Evolutionary conservation across 768 basidiomycete genomes (phyloP), one percentile per base, ranked within the genome.

Genomic region (Leccinum fibrillosum): DNA sequence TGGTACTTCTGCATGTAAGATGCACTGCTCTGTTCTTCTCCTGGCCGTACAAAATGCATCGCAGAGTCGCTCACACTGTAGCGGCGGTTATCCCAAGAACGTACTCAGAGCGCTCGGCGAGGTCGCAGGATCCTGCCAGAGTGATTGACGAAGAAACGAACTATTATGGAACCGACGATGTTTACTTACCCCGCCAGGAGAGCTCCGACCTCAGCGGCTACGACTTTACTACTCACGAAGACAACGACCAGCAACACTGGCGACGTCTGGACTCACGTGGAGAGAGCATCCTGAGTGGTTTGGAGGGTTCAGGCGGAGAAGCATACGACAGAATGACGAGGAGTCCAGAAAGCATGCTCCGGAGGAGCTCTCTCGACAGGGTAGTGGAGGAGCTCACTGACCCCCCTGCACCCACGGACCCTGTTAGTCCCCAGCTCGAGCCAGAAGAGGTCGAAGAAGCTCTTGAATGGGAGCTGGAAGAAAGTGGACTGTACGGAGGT

Each of bases 401-500:
- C 45, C 61, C 53, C 11, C 37, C 35, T 42, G 42, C 45, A 19
- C 49, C 51, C 5, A 32, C 30, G 23, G 55, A 65, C 12, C 63
- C 64, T 13, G 60, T 54, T 25, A 60, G 59, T 5, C 62, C 54
- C 17, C 61, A 62, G 10, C 65, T 59, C 17, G 66, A 66, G 19
- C 64, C 72, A 48, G 70, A 68, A 7, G 75, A 76, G 17, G 77
- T 75, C 10, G 74, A 75, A n/a, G 78, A 76, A 0, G 80, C 77
- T 12, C 75, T 78, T 19, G 76, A 80, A 52, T 77, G 73, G 77
- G 74, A 75, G 56, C 61, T 84, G 56, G 80, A 77, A 60, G 74
- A 78, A 62, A 74, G 77, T 51, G 84, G 82, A 3, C 66, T 83
- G 45, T 85, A 82, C 55, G 58, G 67, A 56, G 84, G 83, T 81